Percentiles rank a stretch among this genome's conserved stretches.
phyloP scores from a whole-genome alignment of 2,329 filamentous ascomycete species.

The Elsinoe arachidis region DNA sequence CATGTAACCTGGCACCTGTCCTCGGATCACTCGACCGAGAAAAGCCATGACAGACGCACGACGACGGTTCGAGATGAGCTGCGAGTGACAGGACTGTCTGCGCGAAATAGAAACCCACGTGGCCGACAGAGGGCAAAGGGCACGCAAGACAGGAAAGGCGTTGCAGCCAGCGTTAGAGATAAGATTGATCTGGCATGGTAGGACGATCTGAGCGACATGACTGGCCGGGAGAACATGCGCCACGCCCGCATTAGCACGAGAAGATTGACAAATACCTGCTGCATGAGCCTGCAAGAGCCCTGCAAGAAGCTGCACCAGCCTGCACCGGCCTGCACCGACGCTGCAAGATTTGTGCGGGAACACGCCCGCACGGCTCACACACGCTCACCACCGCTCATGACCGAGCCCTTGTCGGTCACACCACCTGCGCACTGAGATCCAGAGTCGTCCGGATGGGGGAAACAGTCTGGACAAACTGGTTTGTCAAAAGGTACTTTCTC shows the following conservation, averaged over 20 bases:
- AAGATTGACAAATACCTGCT: slow-evolving; percentile 8
- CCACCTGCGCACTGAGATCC: no score
- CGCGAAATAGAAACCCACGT: slow-evolving; percentile 10
- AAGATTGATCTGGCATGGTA: slow-evolving; percentile 1
- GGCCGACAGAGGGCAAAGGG: neutral
- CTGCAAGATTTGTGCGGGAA: no score
- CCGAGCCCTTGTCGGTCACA: no score
- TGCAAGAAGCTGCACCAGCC: no score
- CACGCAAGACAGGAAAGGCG: neutral
- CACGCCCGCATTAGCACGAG: neutral
- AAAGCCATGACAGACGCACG: neutral
- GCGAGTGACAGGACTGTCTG: neutral
- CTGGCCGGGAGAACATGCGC: slow-evolving; percentile 7
- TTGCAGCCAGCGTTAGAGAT: slow-evolving; percentile 3
- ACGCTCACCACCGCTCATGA: no score
- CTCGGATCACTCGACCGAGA: slow-evolving; percentile 4
- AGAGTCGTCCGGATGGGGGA: neutral
- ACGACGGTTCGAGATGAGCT: neutral
- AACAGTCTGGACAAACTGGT: neutral
- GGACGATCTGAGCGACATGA: neutral
- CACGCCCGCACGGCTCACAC: no score
- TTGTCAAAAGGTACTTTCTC: neutral
- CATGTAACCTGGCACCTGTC: no score
- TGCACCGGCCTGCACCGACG: no score
- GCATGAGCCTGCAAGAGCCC: neutral